Evolutionary conservation across 1,139 yeast genomes (phyloP).

Genomic region (Scheffersomyces titani): DNA sequence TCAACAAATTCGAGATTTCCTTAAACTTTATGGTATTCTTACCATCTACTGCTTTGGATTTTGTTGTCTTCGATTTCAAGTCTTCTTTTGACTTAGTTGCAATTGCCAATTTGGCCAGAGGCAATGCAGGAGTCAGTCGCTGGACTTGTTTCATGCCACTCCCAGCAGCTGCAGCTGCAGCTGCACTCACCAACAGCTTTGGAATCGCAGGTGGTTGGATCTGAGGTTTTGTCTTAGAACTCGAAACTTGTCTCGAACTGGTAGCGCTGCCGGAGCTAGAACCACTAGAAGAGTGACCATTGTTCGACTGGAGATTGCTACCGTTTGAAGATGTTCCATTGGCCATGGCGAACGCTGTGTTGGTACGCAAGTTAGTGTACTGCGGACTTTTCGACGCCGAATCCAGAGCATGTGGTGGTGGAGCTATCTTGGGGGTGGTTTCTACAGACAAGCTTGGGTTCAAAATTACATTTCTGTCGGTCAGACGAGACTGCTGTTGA

Average conservation of each 20-base stretch:
- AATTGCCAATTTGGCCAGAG: constrained; percentile 3
- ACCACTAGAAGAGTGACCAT: not conserved
- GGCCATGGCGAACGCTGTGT: constrained; percentile 4
- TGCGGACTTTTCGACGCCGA: constrained; percentile 5
- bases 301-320: not conserved
- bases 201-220: not conserved
- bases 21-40: constrained; percentile 25
- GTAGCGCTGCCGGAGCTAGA: not conserved
- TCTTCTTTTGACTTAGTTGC: not conserved
- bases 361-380: constrained; percentile 7
- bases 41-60: not conserved
- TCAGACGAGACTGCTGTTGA: not conserved
- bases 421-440: not conserved
- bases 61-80: not conserved
- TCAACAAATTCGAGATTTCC: constrained; percentile 36
- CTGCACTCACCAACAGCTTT: not conserved
- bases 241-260: not conserved
- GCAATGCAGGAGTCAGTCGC: constrained; percentile 7
- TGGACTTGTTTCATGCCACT: not conserved
- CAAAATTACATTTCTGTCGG: not conserved
- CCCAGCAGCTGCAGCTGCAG: not conserved
- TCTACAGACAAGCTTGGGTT: not conserved
- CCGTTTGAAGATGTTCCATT: not conserved
- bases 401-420: constrained; percentile 5
- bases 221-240: not conserved